Evolutionary conservation across 768 basidiomycete species (phyloP), one percentile per base, ranked within the genome.

Genomic region (Agaricus subrufescens): DNA sequence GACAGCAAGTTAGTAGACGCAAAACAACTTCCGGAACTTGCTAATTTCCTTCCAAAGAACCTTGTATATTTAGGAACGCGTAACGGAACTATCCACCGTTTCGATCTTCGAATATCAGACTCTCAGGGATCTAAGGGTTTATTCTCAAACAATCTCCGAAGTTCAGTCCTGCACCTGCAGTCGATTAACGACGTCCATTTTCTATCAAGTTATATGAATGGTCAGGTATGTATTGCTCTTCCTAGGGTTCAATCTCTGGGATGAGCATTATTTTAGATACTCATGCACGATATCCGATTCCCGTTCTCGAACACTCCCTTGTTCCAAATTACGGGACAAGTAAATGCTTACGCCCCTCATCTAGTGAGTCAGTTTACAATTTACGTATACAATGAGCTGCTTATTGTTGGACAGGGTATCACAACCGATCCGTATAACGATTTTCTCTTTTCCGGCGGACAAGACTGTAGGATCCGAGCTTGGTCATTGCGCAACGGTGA

Each of bases 371-470:
- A 26, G 37, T 34, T 34, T 8, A 26, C 27, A 27, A 52, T 39
- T 5, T 50, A 46, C 12, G 6, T 44, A 47, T 31, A 4, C 11
- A 11, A 50, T 27, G 15, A 52, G 29, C 19, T 47, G 59, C 3
- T 44, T 34, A 6, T 46, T 47, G 26, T 14, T 7, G 31, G 25
- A 19, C 61, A 91, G 89, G 87, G 87, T 4, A 73, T 89, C 5
- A 71, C 79, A 1, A 63, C 82, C 15, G 87, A 89, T 60, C 78
- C 82, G 0, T 58, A 66, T 7, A 74, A 85, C 47, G 72, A 80
- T 29, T 78, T 85, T 49, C 63, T 92, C 15, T 88, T 88, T 57
- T 84, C 85, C 8, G 85, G 85, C 0, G 88, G 88, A 9, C 78
- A 83, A 58, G 89, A 92, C 66, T 60, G 69, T 43, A 75, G 74